Percentiles rank a stretch among this genome's conserved stretches.
Conservation (phyloP, 2,329 filamentous ascomycete species). For the Berkeleyomyces basicola region DNA sequence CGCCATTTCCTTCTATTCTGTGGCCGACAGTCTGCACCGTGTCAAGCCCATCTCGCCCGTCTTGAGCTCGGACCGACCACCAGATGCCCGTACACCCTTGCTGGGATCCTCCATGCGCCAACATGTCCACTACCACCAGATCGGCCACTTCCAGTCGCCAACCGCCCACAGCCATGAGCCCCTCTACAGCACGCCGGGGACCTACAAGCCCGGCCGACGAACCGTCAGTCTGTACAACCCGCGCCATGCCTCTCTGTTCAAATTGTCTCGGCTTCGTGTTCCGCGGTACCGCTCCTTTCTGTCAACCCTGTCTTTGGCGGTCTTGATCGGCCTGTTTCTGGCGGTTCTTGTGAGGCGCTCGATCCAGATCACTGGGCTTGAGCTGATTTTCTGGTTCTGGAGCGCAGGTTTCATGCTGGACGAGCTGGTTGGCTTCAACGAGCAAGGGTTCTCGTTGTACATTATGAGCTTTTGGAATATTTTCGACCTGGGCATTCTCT, state of each 20-base stretch:
- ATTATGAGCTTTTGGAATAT: constrained; percentile 98
- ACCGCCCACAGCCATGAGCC: constrained; percentile 14
- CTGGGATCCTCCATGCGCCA: constrained; percentile 1
- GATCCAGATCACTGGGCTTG: constrained; percentile 63
- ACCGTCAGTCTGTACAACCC: constrained; percentile 83
- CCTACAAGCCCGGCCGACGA: constrained; percentile 32
- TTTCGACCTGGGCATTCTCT: constrained; percentile 78
- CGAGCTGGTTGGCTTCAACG: constrained; percentile 88
- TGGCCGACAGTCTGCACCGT: constrained; percentile 70
- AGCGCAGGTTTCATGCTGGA: constrained; percentile 94
- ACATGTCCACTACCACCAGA: constrained; percentile 8
- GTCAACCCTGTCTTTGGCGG: constrained; percentile 71
- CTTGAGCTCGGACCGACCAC: constrained; percentile 3
- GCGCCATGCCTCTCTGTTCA: constrained; percentile 75
- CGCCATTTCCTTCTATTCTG: constrained; percentile 84
- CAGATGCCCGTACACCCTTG: constrained; percentile 10
- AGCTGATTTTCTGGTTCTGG: constrained; percentile 95
- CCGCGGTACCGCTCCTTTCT: constrained; percentile 83
- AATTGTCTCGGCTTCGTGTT: constrained; percentile 76
- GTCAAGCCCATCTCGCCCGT: constrained; percentile 21
- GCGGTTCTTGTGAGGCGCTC: constrained; percentile 65
- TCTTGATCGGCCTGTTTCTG: constrained; percentile 71
- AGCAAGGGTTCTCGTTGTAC: constrained; percentile 90
- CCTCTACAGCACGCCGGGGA: background rate
- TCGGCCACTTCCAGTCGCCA: background rate